Conservation (phyloP, 2,329 filamentous ascomycete species). For the Pseudogymnoascus sp. region DNA sequence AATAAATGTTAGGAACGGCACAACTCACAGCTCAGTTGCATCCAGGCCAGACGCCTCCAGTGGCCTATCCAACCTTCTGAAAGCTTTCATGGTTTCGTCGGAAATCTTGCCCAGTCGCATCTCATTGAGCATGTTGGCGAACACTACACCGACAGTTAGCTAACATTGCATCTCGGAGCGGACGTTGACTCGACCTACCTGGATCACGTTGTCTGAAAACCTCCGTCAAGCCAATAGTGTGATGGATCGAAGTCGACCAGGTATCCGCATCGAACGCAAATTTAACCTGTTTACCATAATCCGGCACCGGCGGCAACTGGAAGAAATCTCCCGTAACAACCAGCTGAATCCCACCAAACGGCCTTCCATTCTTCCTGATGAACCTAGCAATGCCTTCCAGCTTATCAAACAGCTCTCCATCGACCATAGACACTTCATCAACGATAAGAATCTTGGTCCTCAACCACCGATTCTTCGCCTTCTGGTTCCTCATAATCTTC, state of each 20-base stretch:
- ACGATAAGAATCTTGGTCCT: constrained; percentile 80
- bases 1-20: background rate
- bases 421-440: constrained; percentile 98
- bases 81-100: constrained; percentile 65
- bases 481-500: constrained; percentile 82
- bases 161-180: background rate
- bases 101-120: constrained; percentile 85
- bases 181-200: constrained; percentile 33
- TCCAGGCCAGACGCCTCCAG: constrained; percentile 64
- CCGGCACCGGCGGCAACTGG: constrained; percentile 88
- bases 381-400: constrained; percentile 77
- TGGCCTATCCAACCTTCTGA: constrained; percentile 63
- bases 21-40: constrained; percentile 69
- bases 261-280: constrained; percentile 91
- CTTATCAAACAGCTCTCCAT: constrained; percentile 95
- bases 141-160: constrained; percentile 42
- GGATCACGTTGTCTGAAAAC: constrained; percentile 93
- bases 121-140: constrained; percentile 93
- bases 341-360: constrained; percentile 93
- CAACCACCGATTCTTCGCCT: constrained; percentile 83
- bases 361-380: constrained; percentile 81
- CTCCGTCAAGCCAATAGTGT: constrained; percentile 90
- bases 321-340: constrained; percentile 98
- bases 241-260: constrained; percentile 87
- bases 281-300: constrained; percentile 61